Conservation (phyloP, 768 basidiomycete genomes). For the Thelephora ganbajun region DNA sequence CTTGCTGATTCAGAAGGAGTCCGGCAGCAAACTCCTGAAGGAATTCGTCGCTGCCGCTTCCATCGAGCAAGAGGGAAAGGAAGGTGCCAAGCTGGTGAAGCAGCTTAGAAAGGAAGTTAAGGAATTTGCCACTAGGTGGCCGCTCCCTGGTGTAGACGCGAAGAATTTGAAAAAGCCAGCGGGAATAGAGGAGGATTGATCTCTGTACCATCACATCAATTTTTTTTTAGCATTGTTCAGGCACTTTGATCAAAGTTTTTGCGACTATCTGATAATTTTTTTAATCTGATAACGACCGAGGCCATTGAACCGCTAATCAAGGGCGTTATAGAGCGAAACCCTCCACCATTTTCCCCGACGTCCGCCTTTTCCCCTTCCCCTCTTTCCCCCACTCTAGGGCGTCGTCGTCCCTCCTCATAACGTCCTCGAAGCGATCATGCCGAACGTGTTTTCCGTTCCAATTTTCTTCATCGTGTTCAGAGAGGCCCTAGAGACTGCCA, state of each 20-base stretch:
- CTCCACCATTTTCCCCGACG: not conserved
- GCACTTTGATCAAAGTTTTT: not conserved
- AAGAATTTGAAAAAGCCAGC: conserved; percentile 35
- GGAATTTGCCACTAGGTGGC: conserved; percentile 76
- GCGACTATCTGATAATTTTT: not conserved
- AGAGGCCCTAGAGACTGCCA: conserved; percentile 84
- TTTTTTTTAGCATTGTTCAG: not conserved
- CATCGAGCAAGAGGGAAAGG: conserved; percentile 49
- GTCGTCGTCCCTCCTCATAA: not conserved
- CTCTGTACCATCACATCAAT: not conserved
- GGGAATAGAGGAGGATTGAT: conserved; percentile 43
- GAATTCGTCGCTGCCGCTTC: conserved; percentile 85
- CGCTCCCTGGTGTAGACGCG: conserved; percentile 74
- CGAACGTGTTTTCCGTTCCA: conserved; percentile 70
- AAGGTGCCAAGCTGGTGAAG: conserved; percentile 56
- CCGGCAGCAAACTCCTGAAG: conserved; percentile 87
- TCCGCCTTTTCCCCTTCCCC: not conserved
- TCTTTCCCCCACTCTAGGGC: not conserved
- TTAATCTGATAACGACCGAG: not conserved
- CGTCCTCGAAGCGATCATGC: not conserved
- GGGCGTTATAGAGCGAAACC: not conserved
- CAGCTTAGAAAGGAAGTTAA: conserved; percentile 71
- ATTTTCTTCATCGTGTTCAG: conserved; percentile 97
- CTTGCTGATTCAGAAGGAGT: conserved; percentile 82
- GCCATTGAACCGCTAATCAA: too few species aligned